phyloP scores from a whole-genome alignment of 2,329 filamentous ascomycete species.

The Dactylellina parvicollis region DNA sequence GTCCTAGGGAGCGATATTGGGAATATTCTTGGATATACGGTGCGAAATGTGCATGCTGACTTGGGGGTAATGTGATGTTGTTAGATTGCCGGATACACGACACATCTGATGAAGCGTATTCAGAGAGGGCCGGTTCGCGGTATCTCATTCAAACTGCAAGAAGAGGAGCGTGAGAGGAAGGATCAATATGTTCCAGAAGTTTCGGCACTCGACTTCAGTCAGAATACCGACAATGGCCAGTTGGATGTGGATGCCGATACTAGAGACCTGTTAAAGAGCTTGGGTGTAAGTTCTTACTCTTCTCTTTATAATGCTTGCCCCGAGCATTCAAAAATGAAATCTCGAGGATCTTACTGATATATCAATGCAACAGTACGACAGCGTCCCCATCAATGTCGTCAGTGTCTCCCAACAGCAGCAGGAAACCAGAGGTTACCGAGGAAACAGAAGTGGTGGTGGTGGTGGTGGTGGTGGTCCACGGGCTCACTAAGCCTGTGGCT shows the following conservation, averaged over 20 bases:
- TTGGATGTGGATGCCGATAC: conserved; percentile 97
- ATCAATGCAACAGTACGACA: conserved; percentile 78
- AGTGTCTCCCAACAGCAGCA: conserved; percentile 85
- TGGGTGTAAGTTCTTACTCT: conserved; percentile 78
- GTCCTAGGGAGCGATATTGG: background rate
- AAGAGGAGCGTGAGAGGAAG: conserved; percentile 99
- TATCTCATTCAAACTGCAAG: conserved; percentile 99
- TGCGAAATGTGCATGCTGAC: conserved; percentile 25
- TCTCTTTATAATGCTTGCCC: background rate
- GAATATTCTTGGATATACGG: conserved; percentile 12
- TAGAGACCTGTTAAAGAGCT: conserved; percentile 98
- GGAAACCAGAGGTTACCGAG: conserved; percentile 56
- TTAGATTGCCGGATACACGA: conserved; percentile 97
- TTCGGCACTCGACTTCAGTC: conserved; percentile 96
- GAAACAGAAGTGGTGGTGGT: too few species aligned
- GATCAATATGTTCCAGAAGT: conserved; percentile 99
- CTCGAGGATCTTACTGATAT: conserved; percentile 9
- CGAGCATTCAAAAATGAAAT: conserved; percentile 17
- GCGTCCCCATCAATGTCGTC: conserved; percentile 95
- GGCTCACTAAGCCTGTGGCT: conserved; percentile 57
- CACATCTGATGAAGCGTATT: conserved; percentile 99
- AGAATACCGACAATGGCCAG: conserved; percentile 90
- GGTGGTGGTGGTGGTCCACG: too few species aligned
- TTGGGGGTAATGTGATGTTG: conserved; percentile 20
- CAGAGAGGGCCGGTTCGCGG: conserved; percentile 98